Percentiles rank a stretch among this genome's conserved stretches.
Evolutionary conservation across 129 eudicot genomes (phyloP).

Genomic region (Centaurea solstitialis): DNA sequence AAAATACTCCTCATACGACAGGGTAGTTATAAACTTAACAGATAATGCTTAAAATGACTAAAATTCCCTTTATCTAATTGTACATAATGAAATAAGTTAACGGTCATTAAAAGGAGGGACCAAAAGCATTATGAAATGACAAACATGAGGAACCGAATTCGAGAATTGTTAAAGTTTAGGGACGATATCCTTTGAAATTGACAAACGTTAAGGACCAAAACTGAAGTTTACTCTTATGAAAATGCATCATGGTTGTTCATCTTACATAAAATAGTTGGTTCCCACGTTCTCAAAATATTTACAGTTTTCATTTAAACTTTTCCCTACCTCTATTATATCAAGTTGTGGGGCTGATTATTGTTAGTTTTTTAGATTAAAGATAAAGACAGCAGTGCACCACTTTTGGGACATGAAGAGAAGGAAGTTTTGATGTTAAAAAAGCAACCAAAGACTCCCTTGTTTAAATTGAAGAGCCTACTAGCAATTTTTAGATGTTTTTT

Average conservation of each 20-base stretch:
- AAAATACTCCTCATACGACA: too few species aligned
- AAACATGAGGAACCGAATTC: too few species aligned
- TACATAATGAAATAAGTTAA: too few species aligned
- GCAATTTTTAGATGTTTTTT: background rate
- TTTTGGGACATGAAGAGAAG: slow-evolving; percentile 43
- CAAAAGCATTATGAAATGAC: too few species aligned
- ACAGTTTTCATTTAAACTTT: background rate
- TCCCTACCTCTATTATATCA: background rate
- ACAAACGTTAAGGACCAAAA: too few species aligned
- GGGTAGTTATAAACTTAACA: too few species aligned
- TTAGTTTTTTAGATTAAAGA: slow-evolving; percentile 41
- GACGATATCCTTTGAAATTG: too few species aligned
- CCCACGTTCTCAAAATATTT: background rate
- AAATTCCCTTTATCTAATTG: too few species aligned
- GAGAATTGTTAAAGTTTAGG: too few species aligned
- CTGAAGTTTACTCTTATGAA: too few species aligned
- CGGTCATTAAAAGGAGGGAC: too few species aligned
- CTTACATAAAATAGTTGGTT: background rate
- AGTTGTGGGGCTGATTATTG: background rate
- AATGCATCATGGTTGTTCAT: background rate
- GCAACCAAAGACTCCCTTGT: slow-evolving; percentile 44
- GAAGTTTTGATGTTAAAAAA: slow-evolving; percentile 28
- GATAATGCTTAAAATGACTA: too few species aligned
- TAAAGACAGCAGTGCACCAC: slow-evolving; percentile 40
- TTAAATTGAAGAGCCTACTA: slow-evolving; percentile 13